These are phyloP conservation scores for Aspergillus nomiae DNA, from an alignment of 2,329 filamentous ascomycete genomes.

Conservation along the genomic window DNA sequence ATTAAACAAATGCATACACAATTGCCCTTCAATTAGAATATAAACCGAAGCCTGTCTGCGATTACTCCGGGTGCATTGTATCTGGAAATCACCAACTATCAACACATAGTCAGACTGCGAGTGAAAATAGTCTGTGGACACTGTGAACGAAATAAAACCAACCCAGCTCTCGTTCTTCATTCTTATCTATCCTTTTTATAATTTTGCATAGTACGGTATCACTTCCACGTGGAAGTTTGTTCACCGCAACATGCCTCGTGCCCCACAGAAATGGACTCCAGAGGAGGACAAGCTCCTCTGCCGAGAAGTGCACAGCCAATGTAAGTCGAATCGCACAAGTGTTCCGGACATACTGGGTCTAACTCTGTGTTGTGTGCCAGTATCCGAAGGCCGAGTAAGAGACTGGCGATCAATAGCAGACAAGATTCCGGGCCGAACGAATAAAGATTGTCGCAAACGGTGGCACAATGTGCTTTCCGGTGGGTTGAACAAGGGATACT, in stretches of 20 bases:
- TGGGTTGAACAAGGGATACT: neutral
- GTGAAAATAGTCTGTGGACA: neutral
- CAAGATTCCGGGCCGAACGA: conserved; percentile 3
- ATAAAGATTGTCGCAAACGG: conserved; percentile 8
- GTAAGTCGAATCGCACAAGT: neutral
- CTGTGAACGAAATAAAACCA: neutral
- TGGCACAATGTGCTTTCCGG: conserved; percentile 4
- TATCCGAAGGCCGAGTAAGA: neutral
- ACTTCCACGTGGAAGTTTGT: neutral
- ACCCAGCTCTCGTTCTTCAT: neutral
- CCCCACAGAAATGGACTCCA: conserved; percentile 2
- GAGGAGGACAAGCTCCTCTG: conserved; percentile 1
- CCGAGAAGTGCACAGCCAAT: neutral
- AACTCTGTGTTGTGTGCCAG: neutral
- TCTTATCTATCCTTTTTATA: neutral
- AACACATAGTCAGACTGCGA: neutral
- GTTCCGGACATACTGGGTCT: neutral
- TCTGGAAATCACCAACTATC: neutral
- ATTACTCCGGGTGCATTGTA: neutral
- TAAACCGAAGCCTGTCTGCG: neutral
- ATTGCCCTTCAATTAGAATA: neutral
- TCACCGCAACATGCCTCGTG: neutral
- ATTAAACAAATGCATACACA: neutral
- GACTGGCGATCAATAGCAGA: conserved; percentile 2
- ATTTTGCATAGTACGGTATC: neutral